Conservation (phyloP, 768 basidiomycete species). For the Melanogaster broomeanus region DNA sequence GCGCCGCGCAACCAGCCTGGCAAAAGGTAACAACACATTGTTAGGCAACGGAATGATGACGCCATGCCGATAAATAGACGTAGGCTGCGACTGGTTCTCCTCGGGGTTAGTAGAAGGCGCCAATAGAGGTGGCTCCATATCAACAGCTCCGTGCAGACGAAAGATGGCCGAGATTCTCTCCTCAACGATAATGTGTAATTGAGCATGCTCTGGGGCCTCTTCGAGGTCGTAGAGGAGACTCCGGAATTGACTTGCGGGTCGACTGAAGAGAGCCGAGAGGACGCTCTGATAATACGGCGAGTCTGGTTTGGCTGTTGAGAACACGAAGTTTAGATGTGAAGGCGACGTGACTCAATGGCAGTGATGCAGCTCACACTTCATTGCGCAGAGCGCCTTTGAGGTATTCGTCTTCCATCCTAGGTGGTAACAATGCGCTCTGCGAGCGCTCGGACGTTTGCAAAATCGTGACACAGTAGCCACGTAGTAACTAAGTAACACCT, state of each 20-base stretch:
- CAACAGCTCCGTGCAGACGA: conserved; percentile 86
- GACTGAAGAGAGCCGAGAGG: conserved; percentile 76
- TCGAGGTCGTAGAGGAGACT: conserved; percentile 76
- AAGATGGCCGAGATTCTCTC: conserved; percentile 79
- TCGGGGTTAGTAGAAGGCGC: conserved; percentile 67
- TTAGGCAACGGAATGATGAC: conserved; percentile 74
- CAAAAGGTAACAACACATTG: conserved; percentile 74
- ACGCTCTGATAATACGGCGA: conserved; percentile 82
- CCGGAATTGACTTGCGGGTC: conserved; percentile 62
- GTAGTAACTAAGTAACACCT: conserved; percentile 62
- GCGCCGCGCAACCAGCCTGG: conserved; percentile 79
- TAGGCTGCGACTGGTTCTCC: conserved; percentile 65
- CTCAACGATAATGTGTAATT: conserved; percentile 72
- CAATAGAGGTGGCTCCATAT: conserved; percentile 83
- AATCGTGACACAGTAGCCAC: conserved; percentile 81
- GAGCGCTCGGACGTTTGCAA: conserved; percentile 75
- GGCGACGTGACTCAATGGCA: not conserved
- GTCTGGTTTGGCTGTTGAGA: conserved; percentile 64
- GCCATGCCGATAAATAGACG: conserved; percentile 79
- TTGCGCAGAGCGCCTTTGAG: conserved; percentile 75
- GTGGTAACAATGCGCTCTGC: conserved; percentile 75
- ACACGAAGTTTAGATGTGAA: not conserved
- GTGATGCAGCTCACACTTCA: conserved; percentile 59
- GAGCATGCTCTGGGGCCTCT: conserved; percentile 67
- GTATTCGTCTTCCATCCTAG: conserved; percentile 79